Evolutionary conservation across 2,329 filamentous ascomycete species (phyloP), one percentile per base, ranked within the genome.

Genomic region (Fusarium keratoplasticum): DNA sequence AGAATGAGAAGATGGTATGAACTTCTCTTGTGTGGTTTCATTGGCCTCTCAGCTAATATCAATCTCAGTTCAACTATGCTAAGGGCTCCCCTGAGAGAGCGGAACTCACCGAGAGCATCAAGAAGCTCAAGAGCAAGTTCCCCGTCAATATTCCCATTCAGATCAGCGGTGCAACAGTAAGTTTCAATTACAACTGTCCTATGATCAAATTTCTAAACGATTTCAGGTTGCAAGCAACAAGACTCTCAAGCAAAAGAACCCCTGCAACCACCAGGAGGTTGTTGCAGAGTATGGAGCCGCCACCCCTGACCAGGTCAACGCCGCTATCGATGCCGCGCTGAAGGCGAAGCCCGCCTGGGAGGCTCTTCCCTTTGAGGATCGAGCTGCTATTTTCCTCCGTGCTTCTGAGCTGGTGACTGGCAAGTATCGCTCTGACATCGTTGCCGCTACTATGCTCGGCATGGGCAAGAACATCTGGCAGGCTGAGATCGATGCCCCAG

Each of bases 391-490:
- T 18, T 75, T 75, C 47, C 58, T 75, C 0, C 72, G 73, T 1
- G 73, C 72, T 6, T 67, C 73, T 4, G 73, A 75, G 33, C 29
- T 75, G 16, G 71, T 75, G 0, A 72, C 72, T 3, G 72, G 72
- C 5, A 75, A 75, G 66, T 75, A 75, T 18, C 72, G 72, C 20
- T 67, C 70, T 4, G 70, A 75, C 5, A 75, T 75, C 3, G 70
- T 73, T 1, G 73, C 72, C 13, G 65, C 72, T 2, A 75, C 73
- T 3, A 75, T 75, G 73, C 61, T 75, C 0, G 72, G 73, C 1
- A 71, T 75, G 60, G 73, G 73, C n/a, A 75, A 75, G 61, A 75
- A 75, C 40, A 69, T 73, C 8, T 75, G 70, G 70, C 73, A 75
- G 10, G 73, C 73, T 2, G 73, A 75, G 18, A 73, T 75, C 1